phyloP scores from a whole-genome alignment of 2,329 filamentous ascomycete genomes.

The Ophiocordyceps camponoti-leonardi region DNA sequence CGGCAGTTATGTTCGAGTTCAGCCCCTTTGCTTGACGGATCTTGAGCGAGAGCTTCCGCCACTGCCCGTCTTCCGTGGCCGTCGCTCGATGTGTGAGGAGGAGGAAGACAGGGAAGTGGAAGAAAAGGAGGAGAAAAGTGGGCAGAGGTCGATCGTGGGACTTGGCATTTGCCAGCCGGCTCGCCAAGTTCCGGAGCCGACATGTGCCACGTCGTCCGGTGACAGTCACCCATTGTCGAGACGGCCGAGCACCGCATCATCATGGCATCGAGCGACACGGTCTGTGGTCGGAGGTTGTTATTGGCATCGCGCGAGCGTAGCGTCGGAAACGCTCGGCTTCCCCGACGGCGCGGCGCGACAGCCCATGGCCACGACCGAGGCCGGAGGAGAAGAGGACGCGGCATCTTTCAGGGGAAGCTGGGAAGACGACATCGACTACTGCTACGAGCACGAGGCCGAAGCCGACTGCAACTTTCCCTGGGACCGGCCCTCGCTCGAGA shows the following conservation, averaged over 20 bases:
- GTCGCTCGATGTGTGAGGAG: neutral
- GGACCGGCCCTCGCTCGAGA: constrained; percentile 39
- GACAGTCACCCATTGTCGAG: no score
- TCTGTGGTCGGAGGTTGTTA: constrained; percentile 21
- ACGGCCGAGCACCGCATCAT: constrained; percentile 5
- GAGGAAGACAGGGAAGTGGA: no score
- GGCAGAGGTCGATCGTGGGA: neutral
- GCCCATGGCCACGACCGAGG: constrained; percentile 7
- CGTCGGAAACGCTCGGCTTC: constrained; percentile 33
- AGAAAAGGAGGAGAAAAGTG: no score
- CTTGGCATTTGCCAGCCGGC: neutral
- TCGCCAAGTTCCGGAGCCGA: neutral
- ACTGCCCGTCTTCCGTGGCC: neutral
- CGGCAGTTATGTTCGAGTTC: neutral
- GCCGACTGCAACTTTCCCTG: constrained; percentile 50
- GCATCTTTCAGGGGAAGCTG: constrained; percentile 30
- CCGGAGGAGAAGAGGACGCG: constrained; percentile 5
- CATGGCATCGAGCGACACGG: constrained; percentile 35
- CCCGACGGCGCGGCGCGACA: constrained; percentile 19
- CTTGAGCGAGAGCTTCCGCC: neutral
- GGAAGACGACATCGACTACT: constrained; percentile 57
- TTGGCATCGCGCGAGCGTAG: constrained; percentile 19
- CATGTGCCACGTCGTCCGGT: neutral
- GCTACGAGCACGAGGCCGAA: constrained; percentile 51
- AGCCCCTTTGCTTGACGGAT: neutral